These are phyloP conservation scores for Microthyrium microscopicum DNA, from an alignment of 2,329 filamentous ascomycete species.

Conservation along the genomic window DNA sequence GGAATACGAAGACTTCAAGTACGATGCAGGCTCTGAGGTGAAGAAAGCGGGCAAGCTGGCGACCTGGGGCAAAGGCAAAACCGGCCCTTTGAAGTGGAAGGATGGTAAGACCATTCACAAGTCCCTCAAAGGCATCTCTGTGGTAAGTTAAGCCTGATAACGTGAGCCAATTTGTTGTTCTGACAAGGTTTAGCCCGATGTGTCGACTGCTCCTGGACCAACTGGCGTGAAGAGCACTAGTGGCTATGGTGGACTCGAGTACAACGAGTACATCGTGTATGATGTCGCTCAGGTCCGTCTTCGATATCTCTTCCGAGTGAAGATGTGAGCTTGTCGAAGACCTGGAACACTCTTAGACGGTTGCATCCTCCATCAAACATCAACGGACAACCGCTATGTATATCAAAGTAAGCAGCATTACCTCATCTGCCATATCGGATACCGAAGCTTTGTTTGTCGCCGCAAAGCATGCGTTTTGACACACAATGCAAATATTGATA, in stretches of 20 bases:
- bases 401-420: no score
- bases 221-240: conserved; percentile 31
- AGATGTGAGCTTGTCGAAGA: no score
- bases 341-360: no score
- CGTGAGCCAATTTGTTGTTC: background rate
- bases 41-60: conserved; percentile 42
- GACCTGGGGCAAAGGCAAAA: conserved; percentile 54
- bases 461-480: no score
- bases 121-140: conserved; percentile 48
- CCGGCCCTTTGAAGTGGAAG: conserved; percentile 54
- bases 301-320: conserved; percentile 51
- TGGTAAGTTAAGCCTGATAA: conserved; percentile 33
- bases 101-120: conserved; percentile 52
- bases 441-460: no score
- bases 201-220: conserved; percentile 26
- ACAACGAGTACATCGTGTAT: conserved; percentile 64
- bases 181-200: conserved; percentile 31
- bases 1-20: conserved; percentile 40
- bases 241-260: no score
- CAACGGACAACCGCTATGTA: no score
- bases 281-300: conserved; percentile 53
- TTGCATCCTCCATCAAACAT: no score
- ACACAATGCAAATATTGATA: no score
- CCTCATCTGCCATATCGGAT: no score
- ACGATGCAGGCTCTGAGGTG: conserved; percentile 46